Percentiles rank a stretch among this genome's conserved stretches.
Evolutionary conservation across 2,329 filamentous ascomycete species (phyloP).

Genomic region (Fusarium begoniae): DNA sequence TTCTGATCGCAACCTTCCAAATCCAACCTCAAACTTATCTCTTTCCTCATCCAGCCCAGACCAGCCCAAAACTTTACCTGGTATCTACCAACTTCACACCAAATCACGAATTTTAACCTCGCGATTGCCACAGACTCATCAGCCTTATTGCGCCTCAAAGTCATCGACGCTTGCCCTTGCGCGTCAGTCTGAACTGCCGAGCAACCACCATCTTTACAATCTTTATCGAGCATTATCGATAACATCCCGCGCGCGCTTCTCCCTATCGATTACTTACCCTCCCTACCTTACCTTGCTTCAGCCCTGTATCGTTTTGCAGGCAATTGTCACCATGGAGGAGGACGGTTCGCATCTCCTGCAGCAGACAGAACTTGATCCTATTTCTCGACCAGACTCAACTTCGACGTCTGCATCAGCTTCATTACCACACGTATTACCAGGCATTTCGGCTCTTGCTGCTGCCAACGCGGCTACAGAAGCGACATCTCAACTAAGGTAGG

Average conservation of each 20-base stretch:
- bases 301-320: neutral
- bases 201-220: neutral
- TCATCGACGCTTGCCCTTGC: neutral
- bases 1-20: constrained; percentile 19
- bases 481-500: constrained; percentile 60
- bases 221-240: constrained; percentile 6
- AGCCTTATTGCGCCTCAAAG: neutral
- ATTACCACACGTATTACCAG: constrained; percentile 54
- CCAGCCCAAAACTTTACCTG: neutral
- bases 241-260: constrained; percentile 5
- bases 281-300: neutral
- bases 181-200: constrained; percentile 11
- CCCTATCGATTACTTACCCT: neutral
- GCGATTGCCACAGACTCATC: neutral
- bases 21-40: neutral
- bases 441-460: constrained; percentile 56
- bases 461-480: constrained; percentile 50
- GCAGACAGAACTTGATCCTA: constrained; percentile 55
- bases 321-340: constrained; percentile 52
- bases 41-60: constrained; percentile 7
- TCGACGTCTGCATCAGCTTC: constrained; percentile 56
- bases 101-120: neutral
- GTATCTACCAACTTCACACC: neutral
- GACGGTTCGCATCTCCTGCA: constrained; percentile 54
- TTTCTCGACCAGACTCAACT: constrained; percentile 60